A percentile compares a stretch with the other conserved stretches of the same genome.
Evolutionary conservation across 2,329 filamentous ascomycete species (phyloP).

Genomic region (Ceratocystis ficicola): DNA sequence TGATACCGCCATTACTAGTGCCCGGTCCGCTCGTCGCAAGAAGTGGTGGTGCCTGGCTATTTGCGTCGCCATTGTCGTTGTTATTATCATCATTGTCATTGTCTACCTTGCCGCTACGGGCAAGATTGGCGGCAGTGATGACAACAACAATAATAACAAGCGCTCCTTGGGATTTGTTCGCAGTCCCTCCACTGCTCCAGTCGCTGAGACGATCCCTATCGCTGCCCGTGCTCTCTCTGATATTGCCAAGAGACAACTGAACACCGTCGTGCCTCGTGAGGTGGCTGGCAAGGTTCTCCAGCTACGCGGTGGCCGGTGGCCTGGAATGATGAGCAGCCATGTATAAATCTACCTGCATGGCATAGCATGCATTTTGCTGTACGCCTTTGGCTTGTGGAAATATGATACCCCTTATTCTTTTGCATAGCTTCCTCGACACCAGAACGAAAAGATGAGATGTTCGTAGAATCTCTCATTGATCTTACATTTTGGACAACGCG

Average conservation of each 20-base stretch:
- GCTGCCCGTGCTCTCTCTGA: constrained; percentile 5
- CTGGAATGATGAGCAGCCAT: constrained; percentile 12
- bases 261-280: constrained; percentile 2
- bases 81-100: constrained; percentile 42
- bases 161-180: constrained; percentile 24
- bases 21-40: constrained; percentile 70
- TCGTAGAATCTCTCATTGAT: not conserved
- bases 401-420: constrained; percentile 2
- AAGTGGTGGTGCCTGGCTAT: constrained; percentile 94
- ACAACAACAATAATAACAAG: constrained; percentile 28
- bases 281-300: constrained; percentile 9
- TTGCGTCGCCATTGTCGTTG: constrained; percentile 41
- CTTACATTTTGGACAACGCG: not conserved
- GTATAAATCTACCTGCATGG: not conserved
- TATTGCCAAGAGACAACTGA: constrained; percentile 16
- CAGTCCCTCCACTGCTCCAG: constrained; percentile 6
- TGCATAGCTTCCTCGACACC: not conserved
- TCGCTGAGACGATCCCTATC: constrained; percentile 15
- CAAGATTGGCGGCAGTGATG: constrained; percentile 27
- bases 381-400: not conserved
- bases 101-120: constrained; percentile 32
- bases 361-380: not conserved
- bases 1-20: constrained; percentile 66
- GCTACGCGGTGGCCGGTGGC: constrained; percentile 16
- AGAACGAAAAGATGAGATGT: not conserved